Base-by-base conservation (phyloP, 1,284 basidiomycete species). In the Ustilago tritici region DNA sequence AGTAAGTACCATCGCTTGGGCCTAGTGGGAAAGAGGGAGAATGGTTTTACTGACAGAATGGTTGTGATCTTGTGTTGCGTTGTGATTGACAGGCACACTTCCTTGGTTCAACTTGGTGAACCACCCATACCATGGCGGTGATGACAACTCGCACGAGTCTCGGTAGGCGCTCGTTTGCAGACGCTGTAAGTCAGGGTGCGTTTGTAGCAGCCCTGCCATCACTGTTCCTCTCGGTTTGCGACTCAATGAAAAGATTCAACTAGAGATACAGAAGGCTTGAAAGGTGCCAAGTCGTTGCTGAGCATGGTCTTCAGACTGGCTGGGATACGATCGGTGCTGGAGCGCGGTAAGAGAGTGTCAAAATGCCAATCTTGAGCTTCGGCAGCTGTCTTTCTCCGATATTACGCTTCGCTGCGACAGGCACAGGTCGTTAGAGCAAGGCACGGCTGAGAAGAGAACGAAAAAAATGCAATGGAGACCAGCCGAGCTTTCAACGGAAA, bases 61-160 rank as follows among this genome's bases (percentile, higher is more conserved):
- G 4, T 9, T 50, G 49, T 50, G 17, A 17, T 54, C 10, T 31
- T n/a, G 17, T 3, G 19, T n/a, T 17, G 8, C 49, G 49, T 54
- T 55, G 35, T 41, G 23, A 23, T 52, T 14, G 9, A 56, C 61
- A 84, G 82, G 79, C 53, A 74, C 78, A n/a, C 47, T 86, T 11
- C 84, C 84, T 17, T 85, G 84, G 85, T 86, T 86, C 85, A 86
- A 86, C 77, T 31, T 84, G 49, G 79, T 82, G 59, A 73, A 84
- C 71, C 85, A 86, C 79, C 64, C 76, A 71, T 81, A 82, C 75
- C 84, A 86, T 63, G 76, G 63, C 59, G 57, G 55, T 11, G 53
- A 60, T 61, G 28, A 56, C 70, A 65, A 47, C 72, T 58, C 67
- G 57, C 61, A 70, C 36, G 64, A 70, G 47, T 75, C 72, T 38